Evolutionary conservation across 371 early-diverging fungal genomes (phyloP), one percentile per base, ranked within the genome.

Genomic region (Mucor racemosus): DNA sequence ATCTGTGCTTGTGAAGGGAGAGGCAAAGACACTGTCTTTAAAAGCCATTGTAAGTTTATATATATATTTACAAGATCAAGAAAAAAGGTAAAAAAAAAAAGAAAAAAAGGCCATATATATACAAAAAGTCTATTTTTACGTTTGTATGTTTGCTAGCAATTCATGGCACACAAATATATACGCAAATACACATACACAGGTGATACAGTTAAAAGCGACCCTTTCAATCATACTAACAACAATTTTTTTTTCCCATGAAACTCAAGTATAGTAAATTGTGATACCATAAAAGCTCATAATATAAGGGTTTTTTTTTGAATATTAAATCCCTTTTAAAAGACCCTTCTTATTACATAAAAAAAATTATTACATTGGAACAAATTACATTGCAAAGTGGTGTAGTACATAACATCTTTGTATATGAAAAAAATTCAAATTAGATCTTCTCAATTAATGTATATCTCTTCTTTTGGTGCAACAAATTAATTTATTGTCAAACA

Each of bases 1-100:
- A 26, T 73, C 80, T 26, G 72, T 66, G 26, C 70, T 42, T 4
- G 31, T 67, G 38, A 79, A 79, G 10, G 79, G 80, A 48, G 71
- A 67, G 21, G 68, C 68, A 38, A 73, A 71, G 15, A 76, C 17
- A 3, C 59, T 41, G 15, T 74, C 65, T 55, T 68, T 61, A 26
- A 42, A 48, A 26, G 13, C n/a, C 65, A 58, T 64, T 42, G 21
- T 56, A 17, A 34, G 15, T 55, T 35, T 46, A 33, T 34, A 17
- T 54, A 3, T 9, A 15, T 4, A 19, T n/a, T 38, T 4, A 14
- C 14, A 38, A 50, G 34, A 26, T 26, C 26, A 26, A n/a, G 38
- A 53, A 19, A 15, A 7, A 41, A 34, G 55, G 31, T 8, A 5
- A 34, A 42, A 62, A 26, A 10, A 26, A 19, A 11, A 62, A 35